phyloP scores from a whole-genome alignment of 2,329 filamentous ascomycete genomes.

The Ceratocystis alfenasii region DNA sequence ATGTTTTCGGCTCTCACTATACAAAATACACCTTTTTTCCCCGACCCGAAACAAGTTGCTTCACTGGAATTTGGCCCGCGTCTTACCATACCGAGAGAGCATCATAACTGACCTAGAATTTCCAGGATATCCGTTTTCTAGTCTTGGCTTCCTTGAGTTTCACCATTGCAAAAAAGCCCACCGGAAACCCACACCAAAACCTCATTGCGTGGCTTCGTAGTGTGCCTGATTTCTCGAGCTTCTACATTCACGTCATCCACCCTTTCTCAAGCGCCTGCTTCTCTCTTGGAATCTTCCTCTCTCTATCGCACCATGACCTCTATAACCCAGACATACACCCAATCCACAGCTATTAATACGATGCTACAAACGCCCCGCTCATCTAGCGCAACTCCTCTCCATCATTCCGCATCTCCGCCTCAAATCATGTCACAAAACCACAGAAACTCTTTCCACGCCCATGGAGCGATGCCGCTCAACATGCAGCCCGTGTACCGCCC shows the following conservation, averaged over 20 bases:
- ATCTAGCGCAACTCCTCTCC: slow-evolving; percentile 42
- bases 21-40: neutral
- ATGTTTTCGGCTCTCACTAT: neutral
- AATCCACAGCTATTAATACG: slow-evolving; percentile 55
- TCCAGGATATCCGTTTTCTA: neutral
- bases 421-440: slow-evolving; percentile 38
- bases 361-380: slow-evolving; percentile 64
- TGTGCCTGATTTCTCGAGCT: neutral
- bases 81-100: neutral
- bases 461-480: slow-evolving; percentile 31
- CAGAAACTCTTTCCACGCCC: slow-evolving; percentile 40
- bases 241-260: neutral
- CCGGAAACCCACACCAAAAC: no score
- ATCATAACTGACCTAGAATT: neutral
- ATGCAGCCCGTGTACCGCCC: slow-evolving; percentile 20
- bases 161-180: no score
- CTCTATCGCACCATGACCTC: slow-evolving; percentile 52
- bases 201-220: neutral
- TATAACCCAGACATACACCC: slow-evolving; percentile 68
- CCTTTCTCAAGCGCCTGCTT: neutral
- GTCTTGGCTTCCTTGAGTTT: neutral
- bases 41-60: neutral
- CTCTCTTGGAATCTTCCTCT: neutral
- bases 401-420: slow-evolving; percentile 40
- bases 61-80: neutral